Evolutionary conservation across 2,329 filamentous ascomycete genomes (phyloP), one percentile per base, ranked within the genome.

Genomic region (Neopestalotiopsis sp.): DNA sequence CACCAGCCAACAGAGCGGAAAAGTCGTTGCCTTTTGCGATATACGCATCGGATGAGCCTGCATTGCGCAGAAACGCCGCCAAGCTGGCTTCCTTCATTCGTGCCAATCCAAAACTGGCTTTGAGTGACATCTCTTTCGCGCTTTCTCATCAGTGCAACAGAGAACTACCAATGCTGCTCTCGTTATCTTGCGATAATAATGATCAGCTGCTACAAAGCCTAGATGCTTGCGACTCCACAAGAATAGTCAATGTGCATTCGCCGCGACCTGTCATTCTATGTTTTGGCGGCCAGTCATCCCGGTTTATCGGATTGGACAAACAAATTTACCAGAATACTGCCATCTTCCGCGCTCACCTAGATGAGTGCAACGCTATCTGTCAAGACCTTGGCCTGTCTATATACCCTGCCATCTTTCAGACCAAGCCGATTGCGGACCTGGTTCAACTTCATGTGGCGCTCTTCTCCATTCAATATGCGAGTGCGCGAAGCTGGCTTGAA

Each of bases 331-430:
- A 81, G 0, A 61, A 63, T 3, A 63, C 69, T 0, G 24, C 34
- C 0, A 5, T 79, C 38, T 79, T 91, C 6, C 78, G 88, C 4
- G 72, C 74, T 1, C 89, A 85, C 76, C 81, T 91, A 69, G 83
- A 84, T 80, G 62, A 80, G 75, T 63, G 79, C 76, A 72, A 67
- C 75, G 0, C 79, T 81, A 0, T 60, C 82, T 56, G 71, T 84
- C 28, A 70, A 75, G 52, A 75, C 76, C 57, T 72, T 0, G 75
- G 75, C 0, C 76, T 0, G 67, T 74, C 72, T 66, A 77, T 83
- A 32, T 77, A 70, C 56, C 80, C 80, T 0, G 67, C 40, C 5
- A 75, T 82, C n/a, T 81, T 82, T 67, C 58, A 60, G 30, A 60
- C 13, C 13, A 20, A n/a, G 14, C 6, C 17, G 10, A 60, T 79